Evolutionary conservation across 768 basidiomycete species (phyloP), one percentile per base, ranked within the genome.

Genomic region (Lactarius sanguifluus): DNA sequence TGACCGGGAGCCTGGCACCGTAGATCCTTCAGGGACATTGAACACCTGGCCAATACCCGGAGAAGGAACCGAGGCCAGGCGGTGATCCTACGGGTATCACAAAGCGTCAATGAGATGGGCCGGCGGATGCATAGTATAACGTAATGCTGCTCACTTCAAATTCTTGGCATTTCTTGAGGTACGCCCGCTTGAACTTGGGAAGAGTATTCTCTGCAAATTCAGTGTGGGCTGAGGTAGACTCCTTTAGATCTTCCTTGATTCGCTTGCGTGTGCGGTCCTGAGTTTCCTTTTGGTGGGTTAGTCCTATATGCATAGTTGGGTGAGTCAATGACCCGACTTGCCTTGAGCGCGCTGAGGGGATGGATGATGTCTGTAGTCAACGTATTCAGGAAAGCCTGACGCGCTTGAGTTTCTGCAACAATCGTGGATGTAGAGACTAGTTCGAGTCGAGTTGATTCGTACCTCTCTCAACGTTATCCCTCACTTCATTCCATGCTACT

Each of bases 191-290:
- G 61, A 96, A 77, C 71, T 86, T 89, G 1, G 94, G 94, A 10
- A 96, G 80, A n/a, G 83, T 79, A 62, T 81, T 86, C 73, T 93
- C 92, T 13, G 88, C 87, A 73, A 87, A 94, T 38, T 96, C 94
- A 38, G 84, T 83, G 75, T 96, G 94, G 40, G 89, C 85, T 62
- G 76, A 70, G n/a, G 80, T 80, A 0, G 94, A 92, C 10, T 86
- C 86, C 75, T 93, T 94, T 63, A 96, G 76, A 74, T 96, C 94
- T 73, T 96, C 94, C 75, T 91, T 93, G 75, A 97, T 90, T 32
- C 92, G 87, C 74, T 92, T 92, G 57, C 92, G 83, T n/a, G 93
- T 96, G 43, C 95, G 85, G 62, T 93, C 92, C 79, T 96, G 94
- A 13, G 89, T 90, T 71, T 96, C 94, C 92, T 94, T 67, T 18